Base-by-base conservation (phyloP, 441 rosid genomes). In the Pelargonium cotyledonis region DNA sequence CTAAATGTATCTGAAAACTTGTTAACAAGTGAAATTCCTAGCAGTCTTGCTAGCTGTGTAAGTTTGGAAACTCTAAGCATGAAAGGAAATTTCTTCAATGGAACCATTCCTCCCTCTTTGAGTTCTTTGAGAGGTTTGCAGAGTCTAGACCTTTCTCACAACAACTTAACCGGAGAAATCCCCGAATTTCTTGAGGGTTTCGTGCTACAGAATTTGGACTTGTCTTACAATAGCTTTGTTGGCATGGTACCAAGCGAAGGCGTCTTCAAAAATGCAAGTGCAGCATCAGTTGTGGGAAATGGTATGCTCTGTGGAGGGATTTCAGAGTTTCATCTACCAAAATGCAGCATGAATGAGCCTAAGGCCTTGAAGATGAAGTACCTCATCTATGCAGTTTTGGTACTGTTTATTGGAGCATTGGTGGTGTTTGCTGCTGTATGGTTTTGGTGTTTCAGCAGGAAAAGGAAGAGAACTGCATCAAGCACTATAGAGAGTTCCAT, bases 241-340 rank as follows among this genome's bases (percentile, higher is more conserved):
- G 79, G 79, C 3, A 19, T 31, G 15, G 68, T 77, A 9, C 77
- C 78, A 29, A 16, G 26, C 4, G 9, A n/a, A 11, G 80, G 81
- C 15, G 46, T 80, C 53, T 78, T 80, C 49, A 12, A 14, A 51
- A 78, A 78, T 71, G 64, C 70, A n/a, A 78, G 70, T 57, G 71
- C 67, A 12, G 4, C 71, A 6, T 73, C 70, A 0, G 7, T 77
- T 0, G 3, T 26, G 5, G 81, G 72, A 46, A 75, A 79, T 53
- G 18, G 31, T 15, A 61, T 44, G 70, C 72, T 78, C 4, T 81
- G 81, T 61, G 84, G 81, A n/a, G 80, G 84, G 1, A 60, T 72
- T 11, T 35, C 67, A 3, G 68, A 66, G 16, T 12, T 78, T 7
- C 63, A 73, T n/a, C 49, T 81, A 3, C 70, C 73, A 5, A 49